phyloP scores from a whole-genome alignment of 345 rosid species.

The Abelmoschus esculentus region DNA sequence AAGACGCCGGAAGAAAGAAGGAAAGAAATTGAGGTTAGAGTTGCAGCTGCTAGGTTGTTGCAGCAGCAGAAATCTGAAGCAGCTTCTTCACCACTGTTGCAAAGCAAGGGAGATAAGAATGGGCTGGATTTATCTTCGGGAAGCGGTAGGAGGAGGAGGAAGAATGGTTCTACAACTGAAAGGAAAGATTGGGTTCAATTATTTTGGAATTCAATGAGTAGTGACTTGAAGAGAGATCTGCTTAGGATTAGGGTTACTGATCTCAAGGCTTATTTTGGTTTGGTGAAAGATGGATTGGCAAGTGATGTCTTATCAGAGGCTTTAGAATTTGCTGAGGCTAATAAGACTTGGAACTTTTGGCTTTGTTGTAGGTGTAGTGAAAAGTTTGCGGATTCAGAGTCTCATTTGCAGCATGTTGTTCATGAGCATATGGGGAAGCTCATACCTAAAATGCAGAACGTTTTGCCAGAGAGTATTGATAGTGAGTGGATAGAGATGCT shows the following conservation, averaged over 20 bases:
- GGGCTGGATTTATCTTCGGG: slow-evolving; percentile 38
- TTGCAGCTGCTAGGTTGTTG: slow-evolving; percentile 77
- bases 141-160: slow-evolving; percentile 56
- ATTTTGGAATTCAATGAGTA: slow-evolving; percentile 64
- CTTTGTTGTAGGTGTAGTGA: slow-evolving; percentile 57
- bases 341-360: slow-evolving; percentile 79
- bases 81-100: slow-evolving; percentile 19
- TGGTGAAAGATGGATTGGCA: slow-evolving; percentile 51
- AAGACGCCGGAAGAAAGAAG: slow-evolving; percentile 87
- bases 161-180: slow-evolving; percentile 45
- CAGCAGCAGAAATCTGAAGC: slow-evolving; percentile 85
- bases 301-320: slow-evolving; percentile 56
- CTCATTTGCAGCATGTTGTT: slow-evolving; percentile 72
- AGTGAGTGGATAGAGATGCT: slow-evolving; percentile 70
- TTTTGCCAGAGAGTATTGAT: slow-evolving; percentile 68
- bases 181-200: slow-evolving; percentile 59
- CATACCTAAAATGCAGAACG: slow-evolving; percentile 57
- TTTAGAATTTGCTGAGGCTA: slow-evolving; percentile 43
- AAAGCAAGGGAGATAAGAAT: slow-evolving; percentile 31
- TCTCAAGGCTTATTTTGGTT: slow-evolving; percentile 52
- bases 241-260: slow-evolving; percentile 55
- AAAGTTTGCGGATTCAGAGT: slow-evolving; percentile 54
- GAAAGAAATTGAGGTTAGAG: slow-evolving; percentile 94
- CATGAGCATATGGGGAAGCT: slow-evolving; percentile 74
- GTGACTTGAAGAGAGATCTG: slow-evolving; percentile 53